A percentile compares a stretch with the other conserved stretches of the same genome.
phyloP scores from a whole-genome alignment of 164 flowering plant species.

The Brasenia schreberi region DNA sequence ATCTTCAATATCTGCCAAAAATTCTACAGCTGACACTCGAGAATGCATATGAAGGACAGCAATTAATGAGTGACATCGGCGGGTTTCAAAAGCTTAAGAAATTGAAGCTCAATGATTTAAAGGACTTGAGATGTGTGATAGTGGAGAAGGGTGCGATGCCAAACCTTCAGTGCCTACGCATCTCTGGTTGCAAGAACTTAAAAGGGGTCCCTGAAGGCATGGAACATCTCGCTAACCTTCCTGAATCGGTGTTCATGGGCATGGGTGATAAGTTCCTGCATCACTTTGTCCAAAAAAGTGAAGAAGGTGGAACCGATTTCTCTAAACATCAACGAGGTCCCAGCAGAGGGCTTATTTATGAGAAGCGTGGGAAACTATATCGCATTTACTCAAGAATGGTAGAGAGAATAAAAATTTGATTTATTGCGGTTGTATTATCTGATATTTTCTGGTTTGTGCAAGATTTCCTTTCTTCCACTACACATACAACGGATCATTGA shows the following conservation, averaged over 20 bases:
- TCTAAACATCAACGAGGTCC: no score
- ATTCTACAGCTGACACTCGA: background rate
- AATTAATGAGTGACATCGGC: background rate
- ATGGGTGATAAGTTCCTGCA: background rate
- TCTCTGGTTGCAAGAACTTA: background rate
- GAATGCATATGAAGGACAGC: background rate
- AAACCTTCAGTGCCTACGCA: background rate
- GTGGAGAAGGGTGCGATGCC: background rate
- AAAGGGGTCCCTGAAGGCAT: constrained; percentile 4
- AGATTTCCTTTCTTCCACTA: no score
- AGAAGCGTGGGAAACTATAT: no score
- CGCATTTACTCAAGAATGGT: no score
- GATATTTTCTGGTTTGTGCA: no score
- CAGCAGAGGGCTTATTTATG: no score
- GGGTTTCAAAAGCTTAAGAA: background rate
- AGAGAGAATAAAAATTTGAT: no score
- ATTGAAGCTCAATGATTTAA: no score
- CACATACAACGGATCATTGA: no score
- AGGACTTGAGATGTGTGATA: background rate
- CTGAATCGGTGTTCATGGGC: background rate
- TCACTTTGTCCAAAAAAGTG: no score
- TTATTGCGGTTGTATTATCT: no score
- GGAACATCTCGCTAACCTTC: background rate
- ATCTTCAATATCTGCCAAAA: background rate
- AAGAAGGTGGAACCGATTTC: no score